Evolutionary conservation across 2,329 filamentous ascomycete genomes (phyloP).

Genomic region (Diaporthe citriasiana): DNA sequence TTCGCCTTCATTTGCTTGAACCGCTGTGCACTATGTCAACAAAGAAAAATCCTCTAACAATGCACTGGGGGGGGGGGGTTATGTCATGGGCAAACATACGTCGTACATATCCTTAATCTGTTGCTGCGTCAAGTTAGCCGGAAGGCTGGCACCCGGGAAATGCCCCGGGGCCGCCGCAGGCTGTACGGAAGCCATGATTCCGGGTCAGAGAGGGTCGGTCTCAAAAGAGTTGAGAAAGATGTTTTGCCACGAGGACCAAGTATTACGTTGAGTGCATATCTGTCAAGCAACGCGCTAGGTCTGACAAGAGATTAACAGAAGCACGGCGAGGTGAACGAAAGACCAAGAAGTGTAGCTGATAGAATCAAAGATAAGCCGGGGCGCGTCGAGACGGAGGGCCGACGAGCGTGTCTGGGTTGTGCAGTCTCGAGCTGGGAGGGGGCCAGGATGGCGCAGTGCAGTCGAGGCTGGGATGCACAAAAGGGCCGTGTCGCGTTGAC

Average conservation of each 20-base stretch:
- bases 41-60: slow-evolving; percentile 7
- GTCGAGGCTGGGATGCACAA: slow-evolving; percentile 31
- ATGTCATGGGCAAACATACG: slow-evolving; percentile 59
- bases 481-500: slow-evolving; percentile 30
- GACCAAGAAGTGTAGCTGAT: slow-evolving; percentile 36
- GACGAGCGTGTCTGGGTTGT: slow-evolving; percentile 32
- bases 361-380: slow-evolving; percentile 17
- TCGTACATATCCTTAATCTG: slow-evolving; percentile 81
- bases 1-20: slow-evolving; percentile 90
- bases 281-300: slow-evolving; percentile 40
- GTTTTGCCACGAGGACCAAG: slow-evolving; percentile 43
- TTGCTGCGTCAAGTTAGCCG: slow-evolving; percentile 79
- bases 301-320: slow-evolving; percentile 9
- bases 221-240: slow-evolving; percentile 44
- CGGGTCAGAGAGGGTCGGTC: slow-evolving; percentile 34
- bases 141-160: slow-evolving; percentile 72
- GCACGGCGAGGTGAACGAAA: slow-evolving; percentile 18
- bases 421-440: slow-evolving; percentile 25
- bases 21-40: slow-evolving; percentile 73
- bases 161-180: slow-evolving; percentile 74
- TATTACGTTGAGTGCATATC: slow-evolving; percentile 57
- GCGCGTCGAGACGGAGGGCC: slow-evolving; percentile 39
- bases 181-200: slow-evolving; percentile 85
- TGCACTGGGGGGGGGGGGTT: background rate
- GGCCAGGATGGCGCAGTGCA: slow-evolving; percentile 8